Conservation (phyloP, 345 rosid genomes). For the Arabidopsis suecica region DNA sequence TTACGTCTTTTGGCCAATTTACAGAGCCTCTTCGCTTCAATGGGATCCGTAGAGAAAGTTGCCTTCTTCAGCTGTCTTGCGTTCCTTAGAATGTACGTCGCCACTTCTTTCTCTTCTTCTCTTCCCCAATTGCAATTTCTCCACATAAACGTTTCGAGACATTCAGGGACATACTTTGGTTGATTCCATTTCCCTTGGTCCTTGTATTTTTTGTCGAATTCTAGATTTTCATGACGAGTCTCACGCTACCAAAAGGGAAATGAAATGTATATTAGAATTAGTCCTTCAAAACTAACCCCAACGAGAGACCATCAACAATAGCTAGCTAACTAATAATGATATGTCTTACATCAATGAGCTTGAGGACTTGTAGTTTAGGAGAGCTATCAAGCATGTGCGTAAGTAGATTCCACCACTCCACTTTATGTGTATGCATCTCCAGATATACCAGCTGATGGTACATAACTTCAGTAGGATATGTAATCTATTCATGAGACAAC, state of each 20-base stretch:
- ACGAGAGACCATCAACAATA: not conserved
- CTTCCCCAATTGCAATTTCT: conserved; percentile 7
- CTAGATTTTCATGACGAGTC: not conserved
- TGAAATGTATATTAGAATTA: not conserved
- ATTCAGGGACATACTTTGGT: conserved; percentile 21
- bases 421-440: not conserved
- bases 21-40: not conserved
- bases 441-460: conserved; percentile 13
- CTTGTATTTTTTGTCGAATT: not conserved
- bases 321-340: not conserved
- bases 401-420: not conserved
- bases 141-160: conserved; percentile 26
- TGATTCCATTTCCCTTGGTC: not conserved
- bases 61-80: conserved; percentile 1
- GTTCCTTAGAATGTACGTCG: conserved; percentile 5
- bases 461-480: not conserved
- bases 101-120: conserved; percentile 21
- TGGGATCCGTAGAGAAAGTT: not conserved
- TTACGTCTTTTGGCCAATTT: not conserved
- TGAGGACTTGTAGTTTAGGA: not conserved
- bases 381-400: not conserved
- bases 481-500: not conserved
- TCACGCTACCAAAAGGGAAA: not conserved
- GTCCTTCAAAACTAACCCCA: not conserved
- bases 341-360: not conserved